Evolutionary conservation across 345 rosid genomes (phyloP).

Genomic region (Salix brachista): DNA sequence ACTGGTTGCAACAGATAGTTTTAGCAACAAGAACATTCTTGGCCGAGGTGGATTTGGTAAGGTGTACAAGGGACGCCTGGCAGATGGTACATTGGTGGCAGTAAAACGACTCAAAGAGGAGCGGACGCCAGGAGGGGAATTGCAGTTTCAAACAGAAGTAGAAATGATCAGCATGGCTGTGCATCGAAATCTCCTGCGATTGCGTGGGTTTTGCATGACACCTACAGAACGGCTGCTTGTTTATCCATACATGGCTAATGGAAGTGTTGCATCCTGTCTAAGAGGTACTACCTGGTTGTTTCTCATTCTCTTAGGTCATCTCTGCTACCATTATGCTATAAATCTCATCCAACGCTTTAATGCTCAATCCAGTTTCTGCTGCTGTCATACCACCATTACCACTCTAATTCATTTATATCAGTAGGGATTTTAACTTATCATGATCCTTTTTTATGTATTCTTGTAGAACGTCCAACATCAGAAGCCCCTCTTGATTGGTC

Average conservation of each 20-base stretch:
- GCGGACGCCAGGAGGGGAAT: constrained; percentile 33
- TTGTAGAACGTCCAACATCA: constrained; percentile 21
- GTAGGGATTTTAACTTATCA: not conserved
- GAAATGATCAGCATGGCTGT: constrained; percentile 40
- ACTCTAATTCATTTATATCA: not conserved
- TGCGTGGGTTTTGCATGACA: constrained; percentile 38
- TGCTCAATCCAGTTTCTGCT: not conserved
- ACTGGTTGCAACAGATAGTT: constrained; percentile 32
- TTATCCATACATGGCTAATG: constrained; percentile 37
- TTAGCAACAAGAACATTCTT: constrained; percentile 35
- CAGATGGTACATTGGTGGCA: constrained; percentile 37
- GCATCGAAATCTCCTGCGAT: constrained; percentile 32
- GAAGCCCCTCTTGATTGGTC: constrained; percentile 29
- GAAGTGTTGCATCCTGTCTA: constrained; percentile 35
- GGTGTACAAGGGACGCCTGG: constrained; percentile 33
- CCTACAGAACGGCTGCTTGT: constrained; percentile 37
- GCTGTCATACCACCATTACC: not conserved
- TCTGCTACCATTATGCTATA: not conserved
- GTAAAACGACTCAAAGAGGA: constrained; percentile 38
- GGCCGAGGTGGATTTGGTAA: constrained; percentile 36
- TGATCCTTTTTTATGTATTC: constrained; percentile 4
- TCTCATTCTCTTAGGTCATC: not conserved
- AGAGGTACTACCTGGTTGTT: constrained; percentile 20
- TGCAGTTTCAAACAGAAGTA: constrained; percentile 36
- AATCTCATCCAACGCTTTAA: not conserved